A percentile compares a stretch with the other conserved stretches of the same genome.
Evolutionary conservation across 768 basidiomycete species (phyloP).

Genomic region (Tephrocybe rancida): DNA sequence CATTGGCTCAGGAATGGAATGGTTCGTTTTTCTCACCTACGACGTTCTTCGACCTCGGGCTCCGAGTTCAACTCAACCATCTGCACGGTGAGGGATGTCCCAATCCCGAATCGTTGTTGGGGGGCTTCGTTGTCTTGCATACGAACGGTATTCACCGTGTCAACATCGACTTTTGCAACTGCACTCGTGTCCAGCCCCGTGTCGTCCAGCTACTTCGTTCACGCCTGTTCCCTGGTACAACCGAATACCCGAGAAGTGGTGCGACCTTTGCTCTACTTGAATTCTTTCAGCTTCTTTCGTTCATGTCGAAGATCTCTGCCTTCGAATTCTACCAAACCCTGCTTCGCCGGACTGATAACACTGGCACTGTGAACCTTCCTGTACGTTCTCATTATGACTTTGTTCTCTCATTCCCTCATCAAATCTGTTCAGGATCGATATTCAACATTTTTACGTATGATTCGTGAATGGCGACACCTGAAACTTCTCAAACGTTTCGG

Average conservation of each 20-base stretch:
- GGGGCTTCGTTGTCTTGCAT: not conserved
- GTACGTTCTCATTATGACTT: not conserved
- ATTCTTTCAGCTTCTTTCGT: not conserved
- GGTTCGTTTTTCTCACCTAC: no score
- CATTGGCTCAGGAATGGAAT: no score
- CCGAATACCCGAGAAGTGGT: not conserved
- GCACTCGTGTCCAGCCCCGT: not conserved
- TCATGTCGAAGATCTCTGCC: conserved; percentile 13
- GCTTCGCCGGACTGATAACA: not conserved
- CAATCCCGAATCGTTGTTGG: no score
- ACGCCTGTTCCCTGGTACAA: not conserved
- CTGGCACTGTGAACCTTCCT: not conserved
- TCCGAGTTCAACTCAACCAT: no score
- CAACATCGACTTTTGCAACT: conserved; percentile 2
- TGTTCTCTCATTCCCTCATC: not conserved
- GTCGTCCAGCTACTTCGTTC: not conserved
- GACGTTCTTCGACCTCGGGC: no score
- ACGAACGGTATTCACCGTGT: not conserved
- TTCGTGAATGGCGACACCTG: conserved; percentile 20
- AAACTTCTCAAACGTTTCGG: conserved; percentile 22
- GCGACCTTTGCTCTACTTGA: conserved; percentile 2
- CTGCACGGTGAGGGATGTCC: no score
- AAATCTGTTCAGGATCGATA: conserved; percentile 20
- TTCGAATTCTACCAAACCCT: conserved; percentile 15
- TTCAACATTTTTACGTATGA: conserved; percentile 17